Evolutionary conservation across 805 yeast genomes (phyloP).

Genomic region (Saturnispora ahearnii): DNA sequence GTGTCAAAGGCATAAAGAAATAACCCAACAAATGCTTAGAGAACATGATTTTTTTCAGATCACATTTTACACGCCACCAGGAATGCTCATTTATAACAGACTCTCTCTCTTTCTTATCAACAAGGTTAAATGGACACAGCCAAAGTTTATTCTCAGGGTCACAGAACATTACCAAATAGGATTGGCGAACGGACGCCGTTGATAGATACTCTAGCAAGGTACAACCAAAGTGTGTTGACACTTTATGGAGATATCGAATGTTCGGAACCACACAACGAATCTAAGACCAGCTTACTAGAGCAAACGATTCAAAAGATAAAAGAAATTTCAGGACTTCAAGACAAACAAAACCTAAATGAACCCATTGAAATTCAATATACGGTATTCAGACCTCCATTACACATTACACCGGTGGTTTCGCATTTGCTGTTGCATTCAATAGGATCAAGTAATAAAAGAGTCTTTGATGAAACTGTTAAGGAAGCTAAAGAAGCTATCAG

Average conservation of each 20-base stretch:
- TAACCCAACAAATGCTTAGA: constrained; percentile 4
- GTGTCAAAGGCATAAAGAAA: not conserved
- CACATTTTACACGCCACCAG: not conserved
- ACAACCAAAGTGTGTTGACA: too few relatives aligned
- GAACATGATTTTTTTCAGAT: not conserved
- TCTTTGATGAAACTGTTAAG: constrained; percentile 35
- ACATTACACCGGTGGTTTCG: constrained; percentile 19
- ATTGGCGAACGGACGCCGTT: too few relatives aligned
- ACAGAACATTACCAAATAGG: too few relatives aligned
- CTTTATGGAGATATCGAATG: too few relatives aligned
- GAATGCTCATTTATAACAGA: not conserved
- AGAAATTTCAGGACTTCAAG: not conserved
- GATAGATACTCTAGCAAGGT: too few relatives aligned
- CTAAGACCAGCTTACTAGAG: too few relatives aligned
- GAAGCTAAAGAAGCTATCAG: constrained; percentile 40
- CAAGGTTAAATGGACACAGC: too few relatives aligned
- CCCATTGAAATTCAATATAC: constrained; percentile 42
- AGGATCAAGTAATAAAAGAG: constrained; percentile 21
- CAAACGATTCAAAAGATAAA: not conserved
- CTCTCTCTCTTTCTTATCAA: too few relatives aligned
- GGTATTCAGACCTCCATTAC: constrained; percentile 39
- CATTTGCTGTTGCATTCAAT: constrained; percentile 21
- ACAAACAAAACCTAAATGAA: not conserved
- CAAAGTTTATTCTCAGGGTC: too few relatives aligned
- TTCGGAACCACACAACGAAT: too few relatives aligned